Base-by-base conservation (phyloP, 495 filamentous ascomycete genomes). In the Terfezia claveryi region DNA sequence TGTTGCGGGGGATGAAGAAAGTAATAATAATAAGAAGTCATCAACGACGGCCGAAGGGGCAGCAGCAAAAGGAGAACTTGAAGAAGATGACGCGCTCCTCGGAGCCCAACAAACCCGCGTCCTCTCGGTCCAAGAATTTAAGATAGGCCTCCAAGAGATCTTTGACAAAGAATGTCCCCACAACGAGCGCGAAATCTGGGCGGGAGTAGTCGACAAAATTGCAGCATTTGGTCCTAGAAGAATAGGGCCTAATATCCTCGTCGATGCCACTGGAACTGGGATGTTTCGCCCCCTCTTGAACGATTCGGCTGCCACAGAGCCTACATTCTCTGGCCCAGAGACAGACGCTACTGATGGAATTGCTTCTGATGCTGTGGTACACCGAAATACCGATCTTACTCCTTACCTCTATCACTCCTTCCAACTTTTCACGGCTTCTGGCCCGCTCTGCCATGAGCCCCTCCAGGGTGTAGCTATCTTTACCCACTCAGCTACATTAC, bases 391-490 rank as follows among this genome's bases (percentile, higher is more conserved):
- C 41, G 8, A 46, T 20, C 41, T 20, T 14, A 46, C 41, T 8
- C 41, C 41, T 14, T 20, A 46, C 8, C 80, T 95, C 57, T 72
- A 78, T 11, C 85, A 99, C 64, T 86, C 83, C 49, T 96, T 96
- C 75, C 91, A 99, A 64, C 77, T 99, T 0, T 79, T 84, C n/a
- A 94, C 82, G 12, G 75, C 76, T 37, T 82, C 89, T 62, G 91
- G 91, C 0, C 89, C 91, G 9, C 75, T 99, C 38, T 96, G 92
- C 67, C 75, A 85, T 62, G 91, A 99, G 64, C 89, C 89, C 2
- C 80, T 95, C 16, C 91, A 94, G 71, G 91, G 92, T 38, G 73
- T 93, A 2, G 91, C 87, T 27, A 85, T 95, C 57, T 86, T 94
- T 69, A 70, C 96, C 54, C 87, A 99, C 68, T 23, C 50, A n/a